phyloP scores from a whole-genome alignment of 2,329 filamentous ascomycete genomes.

The Penicillium capsulatum region DNA sequence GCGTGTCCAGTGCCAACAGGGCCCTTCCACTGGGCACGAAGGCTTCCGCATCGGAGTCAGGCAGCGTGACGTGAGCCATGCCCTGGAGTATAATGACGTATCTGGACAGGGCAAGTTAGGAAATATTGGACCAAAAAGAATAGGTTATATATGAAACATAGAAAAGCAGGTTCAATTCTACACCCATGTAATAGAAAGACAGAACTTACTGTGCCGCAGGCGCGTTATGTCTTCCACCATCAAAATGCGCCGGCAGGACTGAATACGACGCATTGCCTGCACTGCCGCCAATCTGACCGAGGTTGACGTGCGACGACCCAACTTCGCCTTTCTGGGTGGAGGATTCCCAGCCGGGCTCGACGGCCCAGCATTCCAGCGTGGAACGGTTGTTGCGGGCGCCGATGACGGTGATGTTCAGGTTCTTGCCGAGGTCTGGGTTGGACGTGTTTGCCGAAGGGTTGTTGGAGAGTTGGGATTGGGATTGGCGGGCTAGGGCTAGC shows the following conservation, averaged over 20 bases:
- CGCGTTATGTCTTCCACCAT: conserved; percentile 43
- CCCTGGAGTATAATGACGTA: conserved; percentile 42
- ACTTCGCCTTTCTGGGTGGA: conserved; percentile 32
- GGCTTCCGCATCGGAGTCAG: conserved; percentile 36
- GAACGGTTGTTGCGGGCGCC: conserved; percentile 37
- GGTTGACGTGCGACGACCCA: conserved; percentile 28
- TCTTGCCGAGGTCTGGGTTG: conserved; percentile 30
- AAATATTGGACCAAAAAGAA: too few relatives aligned
- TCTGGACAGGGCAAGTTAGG: too few relatives aligned
- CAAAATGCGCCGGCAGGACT: conserved; percentile 36
- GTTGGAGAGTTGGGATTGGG: conserved; percentile 4
- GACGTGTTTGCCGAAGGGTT: conserved; percentile 3
- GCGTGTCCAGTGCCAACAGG: conserved; percentile 44
- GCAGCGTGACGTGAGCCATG: conserved; percentile 41
- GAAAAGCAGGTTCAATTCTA: too few relatives aligned
- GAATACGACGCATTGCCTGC: conserved; percentile 34
- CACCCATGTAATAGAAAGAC: too few relatives aligned
- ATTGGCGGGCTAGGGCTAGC: not conserved
- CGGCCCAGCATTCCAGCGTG: conserved; percentile 47
- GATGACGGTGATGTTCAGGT: conserved; percentile 45
- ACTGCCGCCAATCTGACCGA: conserved; percentile 28
- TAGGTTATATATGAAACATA: not conserved
- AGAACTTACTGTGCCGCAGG: conserved; percentile 41
- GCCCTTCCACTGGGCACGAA: conserved; percentile 40
- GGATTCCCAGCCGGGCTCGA: conserved; percentile 35